phyloP scores from a whole-genome alignment of 345 rosid species.

The Excoecaria cochinchinensis region DNA sequence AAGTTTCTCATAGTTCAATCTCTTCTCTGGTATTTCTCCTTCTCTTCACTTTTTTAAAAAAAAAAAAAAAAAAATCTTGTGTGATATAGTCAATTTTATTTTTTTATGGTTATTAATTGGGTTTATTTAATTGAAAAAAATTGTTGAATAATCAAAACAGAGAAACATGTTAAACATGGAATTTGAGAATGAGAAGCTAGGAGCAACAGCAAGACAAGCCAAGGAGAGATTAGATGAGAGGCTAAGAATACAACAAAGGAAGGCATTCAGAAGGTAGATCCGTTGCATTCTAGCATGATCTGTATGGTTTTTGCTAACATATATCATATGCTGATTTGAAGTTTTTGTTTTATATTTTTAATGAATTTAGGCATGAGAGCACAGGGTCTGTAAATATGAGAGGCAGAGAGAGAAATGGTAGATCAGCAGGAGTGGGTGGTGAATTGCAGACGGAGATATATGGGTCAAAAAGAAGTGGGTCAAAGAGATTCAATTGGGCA shows the following conservation, averaged over 20 bases:
- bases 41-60: no score
- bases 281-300: neutral
- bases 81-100: neutral
- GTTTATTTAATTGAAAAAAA: neutral
- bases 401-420: neutral
- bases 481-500: constrained; percentile 47
- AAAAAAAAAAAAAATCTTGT: neutral
- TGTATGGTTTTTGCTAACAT: neutral
- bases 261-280: constrained; percentile 38
- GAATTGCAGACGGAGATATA: constrained; percentile 17
- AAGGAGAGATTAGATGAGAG: constrained; percentile 71
- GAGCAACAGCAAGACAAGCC: constrained; percentile 69
- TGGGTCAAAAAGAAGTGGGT: constrained; percentile 29
- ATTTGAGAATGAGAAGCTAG: constrained; percentile 53
- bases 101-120: neutral
- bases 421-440: constrained; percentile 8
- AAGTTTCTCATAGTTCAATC: constrained; percentile 31
- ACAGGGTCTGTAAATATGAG: neutral
- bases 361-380: neutral
- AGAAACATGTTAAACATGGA: constrained; percentile 36
- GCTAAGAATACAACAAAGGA: constrained; percentile 49
- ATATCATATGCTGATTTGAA: neutral
- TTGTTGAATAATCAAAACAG: constrained; percentile 12
- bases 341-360: neutral
- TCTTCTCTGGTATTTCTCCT: constrained; percentile 35